Evolutionary conservation across 352 stramenopile genomes (phyloP), one percentile per base, ranked within the genome.

Genomic region (Phytophthora hybrid): DNA sequence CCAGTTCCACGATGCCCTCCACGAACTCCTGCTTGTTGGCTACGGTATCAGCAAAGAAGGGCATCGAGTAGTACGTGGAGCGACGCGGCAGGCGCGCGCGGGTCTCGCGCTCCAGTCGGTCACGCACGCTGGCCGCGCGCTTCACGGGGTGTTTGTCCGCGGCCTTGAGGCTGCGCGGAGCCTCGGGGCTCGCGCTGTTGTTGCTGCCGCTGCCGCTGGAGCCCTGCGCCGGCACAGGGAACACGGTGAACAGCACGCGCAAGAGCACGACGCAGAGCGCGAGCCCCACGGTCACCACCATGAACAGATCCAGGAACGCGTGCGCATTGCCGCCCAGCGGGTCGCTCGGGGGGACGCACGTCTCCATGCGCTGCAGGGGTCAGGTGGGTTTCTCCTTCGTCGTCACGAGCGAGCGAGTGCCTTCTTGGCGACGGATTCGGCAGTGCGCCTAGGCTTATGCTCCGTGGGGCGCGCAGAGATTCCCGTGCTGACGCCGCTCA

Each of bases 1-100:
- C 89, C 1, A 96, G 74, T 49, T 90, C 84, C 39, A 91, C 67
- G 7, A 94, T 67, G 29, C 70, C 82, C 71, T 91, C 84, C 52
- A 94, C 70, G 63, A 94, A 94, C 65, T 94, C 87, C 52, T 85
- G 77, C 55, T 94, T 94, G 78, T 84, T 92, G 39, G 82, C 77
- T 19, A 94, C 63, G 47, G 85, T 84, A 64, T 94, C 87, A 7
- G 87, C 82, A 54, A 94, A 92, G 78, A 94, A 94, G 21, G 87
- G 87, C 78, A 89, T 79, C 63, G 83, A 69, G 70, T 93, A 94
- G 78, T 94, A 94, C 71, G 87, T 84, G 34, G 85, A 93, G 13
- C 80, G 82, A 0, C 77, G 76, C 26, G 89, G 89, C 53, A 93
- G 67, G 13, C 87, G 66, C 47, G 78, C 59, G 55, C 82, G 82